phyloP scores from a whole-genome alignment of 2,329 filamentous ascomycete genomes.

The Diplodia intermedia region DNA sequence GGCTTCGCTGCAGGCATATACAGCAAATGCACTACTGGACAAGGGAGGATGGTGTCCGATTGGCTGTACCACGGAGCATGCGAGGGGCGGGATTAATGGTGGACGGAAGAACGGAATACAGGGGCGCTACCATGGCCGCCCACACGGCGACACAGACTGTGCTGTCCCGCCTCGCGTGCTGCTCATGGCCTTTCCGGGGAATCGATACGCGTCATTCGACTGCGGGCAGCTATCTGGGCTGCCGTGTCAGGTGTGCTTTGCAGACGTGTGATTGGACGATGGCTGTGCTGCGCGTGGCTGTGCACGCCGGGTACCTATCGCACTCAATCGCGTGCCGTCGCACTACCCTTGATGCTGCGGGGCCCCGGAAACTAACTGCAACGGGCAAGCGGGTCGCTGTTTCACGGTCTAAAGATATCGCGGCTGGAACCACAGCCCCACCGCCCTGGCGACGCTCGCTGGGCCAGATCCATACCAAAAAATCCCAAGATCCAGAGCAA shows the following conservation, averaged over 20 bases:
- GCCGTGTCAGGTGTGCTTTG: neutral
- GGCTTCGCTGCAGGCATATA: neutral
- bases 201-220: neutral
- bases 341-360: neutral
- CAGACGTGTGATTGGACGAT: constrained; percentile 2
- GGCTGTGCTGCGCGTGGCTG: constrained; percentile 21
- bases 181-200: neutral
- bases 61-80: no score
- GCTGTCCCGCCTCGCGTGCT: neutral
- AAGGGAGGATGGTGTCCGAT: no score
- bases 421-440: constrained; percentile 13
- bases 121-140: no score
- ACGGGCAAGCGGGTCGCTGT: neutral
- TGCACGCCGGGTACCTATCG: neutral
- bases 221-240: neutral
- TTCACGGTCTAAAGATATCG: constrained; percentile 4
- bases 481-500: no score
- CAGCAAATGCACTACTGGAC: neutral
- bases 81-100: no score
- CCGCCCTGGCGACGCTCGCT: no score
- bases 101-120: no score
- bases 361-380: neutral
- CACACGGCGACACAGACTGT: no score
- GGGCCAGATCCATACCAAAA: neutral
- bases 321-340: neutral